Percentiles rank a stretch among this genome's conserved stretches.
Evolutionary conservation across 352 stramenopile genomes (phyloP).

Genomic region (Pythium chondricola): DNA sequence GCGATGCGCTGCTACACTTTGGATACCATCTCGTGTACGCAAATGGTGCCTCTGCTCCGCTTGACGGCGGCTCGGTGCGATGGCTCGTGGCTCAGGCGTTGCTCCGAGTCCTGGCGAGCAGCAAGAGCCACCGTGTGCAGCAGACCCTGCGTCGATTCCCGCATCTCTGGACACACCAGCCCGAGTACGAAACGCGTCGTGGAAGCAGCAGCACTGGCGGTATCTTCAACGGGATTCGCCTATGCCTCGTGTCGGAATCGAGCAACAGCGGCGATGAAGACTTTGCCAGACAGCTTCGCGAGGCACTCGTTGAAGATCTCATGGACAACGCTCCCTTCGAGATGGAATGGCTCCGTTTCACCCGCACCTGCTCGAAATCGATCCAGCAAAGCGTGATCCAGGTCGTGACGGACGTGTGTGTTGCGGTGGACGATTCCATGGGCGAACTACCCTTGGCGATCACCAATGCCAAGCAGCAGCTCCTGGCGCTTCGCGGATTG

Average conservation of each 20-base stretch:
- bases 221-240: slow-evolving; percentile 33
- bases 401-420: slow-evolving; percentile 25
- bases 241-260: slow-evolving; percentile 13
- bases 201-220: slow-evolving; percentile 14
- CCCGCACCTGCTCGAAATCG: slow-evolving; percentile 4
- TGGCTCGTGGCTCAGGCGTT: slow-evolving; percentile 54
- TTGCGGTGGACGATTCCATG: slow-evolving; percentile 19
- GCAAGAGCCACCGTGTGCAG: slow-evolving; percentile 12
- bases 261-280: slow-evolving; percentile 9
- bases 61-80: slow-evolving; percentile 42
- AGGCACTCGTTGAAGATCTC: slow-evolving; percentile 50
- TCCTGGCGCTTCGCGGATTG: slow-evolving; percentile 70
- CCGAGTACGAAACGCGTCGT: slow-evolving; percentile 29
- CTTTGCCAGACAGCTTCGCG: slow-evolving; percentile 21
- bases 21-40: slow-evolving; percentile 88
- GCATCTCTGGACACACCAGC: slow-evolving; percentile 27
- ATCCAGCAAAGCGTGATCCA: slow-evolving; percentile 21
- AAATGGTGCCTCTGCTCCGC: slow-evolving; percentile 35
- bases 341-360: slow-evolving; percentile 51
- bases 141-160: slow-evolving; percentile 29
- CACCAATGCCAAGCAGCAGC: slow-evolving; percentile 19
- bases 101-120: slow-evolving; percentile 19
- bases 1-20: slow-evolving; percentile 82
- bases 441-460: slow-evolving; percentile 11
- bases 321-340: slow-evolving; percentile 54